These are phyloP conservation scores for Physcomitrium patens DNA, from an alignment of 225 moss, liverwort and hornwort genomes.

Conservation along the genomic window DNA sequence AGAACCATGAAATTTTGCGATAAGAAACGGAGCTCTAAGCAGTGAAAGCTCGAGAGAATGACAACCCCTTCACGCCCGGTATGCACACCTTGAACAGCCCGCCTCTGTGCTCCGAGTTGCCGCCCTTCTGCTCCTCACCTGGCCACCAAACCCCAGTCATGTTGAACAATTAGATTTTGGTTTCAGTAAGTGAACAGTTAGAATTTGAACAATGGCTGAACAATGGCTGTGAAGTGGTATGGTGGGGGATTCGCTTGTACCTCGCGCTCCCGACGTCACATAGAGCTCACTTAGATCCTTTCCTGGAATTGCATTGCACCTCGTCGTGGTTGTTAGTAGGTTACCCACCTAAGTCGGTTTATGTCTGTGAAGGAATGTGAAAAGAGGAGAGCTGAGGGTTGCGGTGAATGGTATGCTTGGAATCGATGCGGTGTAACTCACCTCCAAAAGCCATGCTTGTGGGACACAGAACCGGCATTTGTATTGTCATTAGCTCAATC, in stretches of 20 bases:
- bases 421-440: background rate
- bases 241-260: constrained; percentile 6
- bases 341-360: too few species aligned
- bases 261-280: constrained; percentile 54
- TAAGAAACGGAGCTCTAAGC: background rate
- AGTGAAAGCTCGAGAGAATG: constrained; percentile 46
- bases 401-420: too few species aligned
- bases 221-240: too few species aligned
- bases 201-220: too few species aligned
- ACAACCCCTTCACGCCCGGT: constrained; percentile 45
- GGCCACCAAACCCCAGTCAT: constrained; percentile 22
- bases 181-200: too few species aligned
- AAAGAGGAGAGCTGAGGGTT: too few species aligned
- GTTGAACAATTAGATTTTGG: too few species aligned
- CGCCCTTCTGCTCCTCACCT: constrained; percentile 51
- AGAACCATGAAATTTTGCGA: too few species aligned
- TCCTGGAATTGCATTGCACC: constrained; percentile 39
- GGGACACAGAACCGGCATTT: constrained; percentile 56
- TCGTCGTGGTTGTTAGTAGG: too few species aligned
- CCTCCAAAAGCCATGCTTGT: constrained; percentile 61
- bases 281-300: constrained; percentile 58
- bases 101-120: constrained; percentile 40
- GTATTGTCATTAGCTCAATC: constrained; percentile 41
- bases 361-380: too few species aligned
- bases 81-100: constrained; percentile 41